Evolutionary conservation across 257 asterid species (phyloP), one percentile per base, ranked within the genome.

Genomic region (Ophiorrhiza pumila): DNA sequence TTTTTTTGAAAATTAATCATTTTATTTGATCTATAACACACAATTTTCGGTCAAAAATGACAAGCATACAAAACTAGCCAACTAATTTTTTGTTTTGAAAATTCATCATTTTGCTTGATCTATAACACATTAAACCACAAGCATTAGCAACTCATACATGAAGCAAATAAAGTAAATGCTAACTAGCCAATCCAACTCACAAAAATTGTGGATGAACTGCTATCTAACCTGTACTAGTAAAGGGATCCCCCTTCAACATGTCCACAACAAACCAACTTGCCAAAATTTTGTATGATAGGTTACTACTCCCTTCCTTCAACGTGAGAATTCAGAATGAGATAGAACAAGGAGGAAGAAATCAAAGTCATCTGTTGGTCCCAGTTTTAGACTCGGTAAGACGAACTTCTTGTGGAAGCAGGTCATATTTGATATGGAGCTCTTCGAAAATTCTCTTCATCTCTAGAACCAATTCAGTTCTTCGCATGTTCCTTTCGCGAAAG

Each of bases 371-470:
- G 45, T 66, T 13, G 46, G 76, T 77, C 65, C 79, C 81, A 17
- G 65, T 53, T 64, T 63, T 80, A 4, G 82, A 75, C 9, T 90
- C 88, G 3, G 66, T 67, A 64, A 93, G 91, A 68, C 56, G 87
- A 67, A 93, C 93, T 75, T 89, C 85, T 69, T 89, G 97, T 55
- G 95, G 96, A 69, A 93, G 96, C 66, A 87, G 91, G 70, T 86
- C 87, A n/a, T 91, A 93, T 71, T 78, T 76, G 82, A 93, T 87
- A 29, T 69, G 68, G 70, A 93, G 87, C 80, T 91, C 98, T 75
- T 93, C 97, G 12, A 93, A 89, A 14, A 89, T 76, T 68, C 52
- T 84, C 92, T 93, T 93, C 86, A 89, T 78, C 85, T 91, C 96
- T 22, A 89, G 84, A 71, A 91, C 89, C 50, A 93, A 80, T 57